Conservation (phyloP, 805 yeast species). For the Wickerhamiella azyma region DNA sequence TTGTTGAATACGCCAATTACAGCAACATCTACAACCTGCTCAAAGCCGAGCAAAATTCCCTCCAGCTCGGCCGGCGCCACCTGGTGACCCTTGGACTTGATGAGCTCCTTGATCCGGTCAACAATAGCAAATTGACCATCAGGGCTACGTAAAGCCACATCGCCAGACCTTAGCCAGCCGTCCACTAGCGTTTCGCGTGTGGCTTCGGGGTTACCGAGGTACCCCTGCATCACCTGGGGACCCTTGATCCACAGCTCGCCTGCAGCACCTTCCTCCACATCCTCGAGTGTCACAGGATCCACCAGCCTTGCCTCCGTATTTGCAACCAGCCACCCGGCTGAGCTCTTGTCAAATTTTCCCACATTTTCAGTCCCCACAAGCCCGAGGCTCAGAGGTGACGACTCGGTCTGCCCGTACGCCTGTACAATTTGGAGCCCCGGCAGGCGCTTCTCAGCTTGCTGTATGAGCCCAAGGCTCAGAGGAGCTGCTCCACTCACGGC, state of each 20-base stretch:
- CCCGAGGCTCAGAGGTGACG: slow-evolving; percentile 37
- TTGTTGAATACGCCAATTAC: slow-evolving; percentile 59
- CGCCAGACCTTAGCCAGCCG: slow-evolving; percentile 49
- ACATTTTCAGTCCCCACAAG: neutral
- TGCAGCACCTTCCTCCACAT: slow-evolving; percentile 27
- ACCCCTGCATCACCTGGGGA: slow-evolving; percentile 37
- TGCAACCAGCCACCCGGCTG: slow-evolving; percentile 30
- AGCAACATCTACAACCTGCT: slow-evolving; percentile 69
- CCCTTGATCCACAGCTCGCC: slow-evolving; percentile 47
- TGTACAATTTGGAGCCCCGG: slow-evolving; percentile 11
- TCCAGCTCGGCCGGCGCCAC: slow-evolving; percentile 90
- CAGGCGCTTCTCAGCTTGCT: neutral
- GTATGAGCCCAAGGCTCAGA: slow-evolving; percentile 19
- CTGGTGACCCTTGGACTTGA: slow-evolving; percentile 63
- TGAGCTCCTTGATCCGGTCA: slow-evolving; percentile 51
- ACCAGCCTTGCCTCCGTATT: slow-evolving; percentile 37
- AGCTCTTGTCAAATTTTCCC: slow-evolving; percentile 30
- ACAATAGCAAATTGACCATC: slow-evolving; percentile 32
- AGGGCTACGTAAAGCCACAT: slow-evolving; percentile 30
- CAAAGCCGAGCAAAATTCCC: slow-evolving; percentile 61
- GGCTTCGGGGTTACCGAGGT: slow-evolving; percentile 36
- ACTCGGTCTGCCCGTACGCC: slow-evolving; percentile 39
- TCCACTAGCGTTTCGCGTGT: slow-evolving; percentile 34
- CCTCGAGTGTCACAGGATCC: slow-evolving; percentile 27
- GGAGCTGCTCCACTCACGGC: slow-evolving; percentile 35